Conservation (phyloP, 768 basidiomycete genomes). For the Melanogaster broomeanus region DNA sequence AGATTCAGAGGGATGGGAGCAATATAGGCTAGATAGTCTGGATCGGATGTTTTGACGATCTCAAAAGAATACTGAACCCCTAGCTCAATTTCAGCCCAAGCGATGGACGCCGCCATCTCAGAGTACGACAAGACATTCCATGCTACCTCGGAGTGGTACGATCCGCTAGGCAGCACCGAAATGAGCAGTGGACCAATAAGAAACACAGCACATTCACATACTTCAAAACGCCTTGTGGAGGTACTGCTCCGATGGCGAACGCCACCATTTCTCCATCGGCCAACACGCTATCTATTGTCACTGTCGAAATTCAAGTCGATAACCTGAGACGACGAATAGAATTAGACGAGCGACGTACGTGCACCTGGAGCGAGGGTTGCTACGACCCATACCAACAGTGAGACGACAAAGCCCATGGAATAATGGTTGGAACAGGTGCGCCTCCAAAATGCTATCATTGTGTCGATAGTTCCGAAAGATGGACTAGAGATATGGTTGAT, state of each 20-base stretch:
- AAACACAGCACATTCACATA: constrained; percentile 1
- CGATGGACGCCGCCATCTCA: constrained; percentile 18
- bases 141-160: neutral
- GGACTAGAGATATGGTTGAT: constrained; percentile 25
- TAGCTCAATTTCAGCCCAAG: constrained; percentile 28
- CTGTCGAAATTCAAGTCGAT: constrained; percentile 2
- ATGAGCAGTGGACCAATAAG: neutral
- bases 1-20: constrained; percentile 20
- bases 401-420: constrained; percentile 15
- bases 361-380: constrained; percentile 25
- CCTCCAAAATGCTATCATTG: constrained; percentile 15
- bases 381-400: constrained; percentile 18
- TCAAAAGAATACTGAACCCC: constrained; percentile 26
- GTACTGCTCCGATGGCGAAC: constrained; percentile 22
- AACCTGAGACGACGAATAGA: neutral
- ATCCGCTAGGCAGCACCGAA: constrained; percentile 5
- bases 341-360: constrained; percentile 15
- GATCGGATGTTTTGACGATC: constrained; percentile 9
- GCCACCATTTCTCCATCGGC: constrained; percentile 23
- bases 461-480: constrained; percentile 17
- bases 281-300: constrained; percentile 22
- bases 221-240: constrained; percentile 27
- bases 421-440: constrained; percentile 25
- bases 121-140: constrained; percentile 7
- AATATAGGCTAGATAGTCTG: constrained; percentile 18